Conservation (phyloP, 2,329 filamentous ascomycete species). For the Ophiocordyceps camponoti-floridani region DNA sequence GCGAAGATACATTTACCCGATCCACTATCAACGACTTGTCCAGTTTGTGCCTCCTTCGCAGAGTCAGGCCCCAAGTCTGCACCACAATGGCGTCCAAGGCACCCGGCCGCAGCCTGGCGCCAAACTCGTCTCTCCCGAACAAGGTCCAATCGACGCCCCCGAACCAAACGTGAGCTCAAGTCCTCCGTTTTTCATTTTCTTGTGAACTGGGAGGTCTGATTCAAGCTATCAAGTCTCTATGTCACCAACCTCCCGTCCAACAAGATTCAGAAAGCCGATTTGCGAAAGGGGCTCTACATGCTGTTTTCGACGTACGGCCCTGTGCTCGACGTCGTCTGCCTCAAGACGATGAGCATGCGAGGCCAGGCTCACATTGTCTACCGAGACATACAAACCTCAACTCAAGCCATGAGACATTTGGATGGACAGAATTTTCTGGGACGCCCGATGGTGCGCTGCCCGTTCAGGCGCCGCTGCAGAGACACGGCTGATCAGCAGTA, state of each 20-base stretch:
- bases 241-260: slow-evolving; percentile 69
- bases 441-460: slow-evolving; percentile 54
- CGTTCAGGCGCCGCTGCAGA: background rate
- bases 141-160: slow-evolving; percentile 41
- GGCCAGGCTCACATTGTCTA: slow-evolving; percentile 91
- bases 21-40: background rate
- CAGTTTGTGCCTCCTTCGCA: background rate
- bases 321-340: slow-evolving; percentile 76
- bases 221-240: slow-evolving; percentile 48
- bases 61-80: background rate
- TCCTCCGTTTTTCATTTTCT: slow-evolving; percentile 1
- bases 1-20: background rate
- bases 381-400: slow-evolving; percentile 76
- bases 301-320: slow-evolving; percentile 88
- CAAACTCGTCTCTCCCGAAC: slow-evolving; percentile 23
- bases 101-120: slow-evolving; percentile 20
- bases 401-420: slow-evolving; percentile 78
- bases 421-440: slow-evolving; percentile 79
- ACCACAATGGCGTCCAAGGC: slow-evolving; percentile 17
- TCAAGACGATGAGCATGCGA: slow-evolving; percentile 84
- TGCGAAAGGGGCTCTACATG: slow-evolving; percentile 77
- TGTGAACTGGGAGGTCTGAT: background rate
- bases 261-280: slow-evolving; percentile 77
- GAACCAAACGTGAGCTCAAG: slow-evolving; percentile 52
- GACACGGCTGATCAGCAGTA: slow-evolving; percentile 17